A percentile compares a stretch with the other conserved stretches of the same genome.
phyloP scores from a whole-genome alignment of 2,329 filamentous ascomycete species.

The Aspergillus spinulosporus region DNA sequence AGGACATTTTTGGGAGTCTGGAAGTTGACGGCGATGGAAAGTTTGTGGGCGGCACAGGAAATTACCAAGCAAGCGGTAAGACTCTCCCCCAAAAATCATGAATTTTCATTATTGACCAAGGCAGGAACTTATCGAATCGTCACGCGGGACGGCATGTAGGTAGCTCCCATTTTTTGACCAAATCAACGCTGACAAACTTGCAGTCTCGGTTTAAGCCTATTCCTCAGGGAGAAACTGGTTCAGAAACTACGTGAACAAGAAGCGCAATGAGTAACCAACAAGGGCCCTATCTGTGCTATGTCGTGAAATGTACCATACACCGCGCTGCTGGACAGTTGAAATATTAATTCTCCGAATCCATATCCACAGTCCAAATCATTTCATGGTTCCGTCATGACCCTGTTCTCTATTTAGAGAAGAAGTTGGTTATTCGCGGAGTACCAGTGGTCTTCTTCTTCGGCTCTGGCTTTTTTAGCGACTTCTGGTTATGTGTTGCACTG shows the following conservation, averaged over 20 bases:
- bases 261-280: conserved; percentile 16
- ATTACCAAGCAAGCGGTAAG: conserved; percentile 60
- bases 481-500: conserved; percentile 60
- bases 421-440: conserved; percentile 54
- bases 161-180: conserved; percentile 17
- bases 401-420: conserved; percentile 46
- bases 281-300: conserved; percentile 22
- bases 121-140: conserved; percentile 59
- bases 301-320: conserved; percentile 15
- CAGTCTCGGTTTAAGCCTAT: conserved; percentile 49
- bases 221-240: conserved; percentile 52
- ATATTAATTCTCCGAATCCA: too few species aligned
- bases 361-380: neutral
- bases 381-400: conserved; percentile 1
- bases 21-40: conserved; percentile 60
- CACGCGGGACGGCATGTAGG: conserved; percentile 61
- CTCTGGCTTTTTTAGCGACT: conserved; percentile 45
- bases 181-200: conserved; percentile 23
- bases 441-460: conserved; percentile 48
- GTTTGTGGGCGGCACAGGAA: conserved; percentile 58
- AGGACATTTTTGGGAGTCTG: conserved; percentile 66
- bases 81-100: neutral
- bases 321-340: conserved; percentile 43
- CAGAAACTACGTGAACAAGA: conserved; percentile 46
- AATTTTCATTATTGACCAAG: neutral